Evolutionary conservation across 2,329 filamentous ascomycete species (phyloP).

Genomic region (Colletotrichum lini): DNA sequence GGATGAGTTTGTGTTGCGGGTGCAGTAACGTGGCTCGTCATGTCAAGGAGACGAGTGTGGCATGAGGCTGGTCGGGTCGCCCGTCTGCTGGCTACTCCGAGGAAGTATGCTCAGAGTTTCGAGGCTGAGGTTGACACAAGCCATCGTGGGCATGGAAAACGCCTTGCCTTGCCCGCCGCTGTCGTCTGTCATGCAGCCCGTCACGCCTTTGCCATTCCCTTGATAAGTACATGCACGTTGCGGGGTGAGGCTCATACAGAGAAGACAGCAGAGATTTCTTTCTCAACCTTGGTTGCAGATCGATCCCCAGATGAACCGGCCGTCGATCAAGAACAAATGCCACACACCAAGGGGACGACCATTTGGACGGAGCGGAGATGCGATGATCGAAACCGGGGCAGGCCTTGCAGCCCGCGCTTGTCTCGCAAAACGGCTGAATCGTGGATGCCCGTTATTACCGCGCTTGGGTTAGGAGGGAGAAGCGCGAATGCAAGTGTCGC

Average conservation of each 20-base stretch:
- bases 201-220: conserved; percentile 6
- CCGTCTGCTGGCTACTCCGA: neutral
- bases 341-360: conserved; percentile 24
- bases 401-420: conserved; percentile 36
- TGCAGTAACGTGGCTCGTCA: neutral
- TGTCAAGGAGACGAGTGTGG: neutral
- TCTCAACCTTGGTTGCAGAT: conserved; percentile 35
- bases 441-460: conserved; percentile 31
- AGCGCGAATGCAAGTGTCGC: conserved; percentile 28
- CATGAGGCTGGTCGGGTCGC: neutral
- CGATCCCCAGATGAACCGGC: conserved; percentile 34
- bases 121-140: neutral
- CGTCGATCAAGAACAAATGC: conserved; percentile 36
- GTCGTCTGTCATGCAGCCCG: neutral
- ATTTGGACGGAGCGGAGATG: conserved; percentile 8
- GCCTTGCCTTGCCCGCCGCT: neutral
- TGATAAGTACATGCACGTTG: conserved; percentile 20
- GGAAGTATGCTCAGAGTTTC: neutral
- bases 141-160: neutral
- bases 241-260: conserved; percentile 35
- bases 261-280: conserved; percentile 8
- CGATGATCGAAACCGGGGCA: conserved; percentile 28
- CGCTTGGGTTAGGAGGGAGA: conserved; percentile 36
- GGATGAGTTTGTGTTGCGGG: neutral
- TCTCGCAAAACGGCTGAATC: conserved; percentile 24